Conservation (phyloP, 1,284 basidiomycete species). For the Schizophyllum commune region DNA sequence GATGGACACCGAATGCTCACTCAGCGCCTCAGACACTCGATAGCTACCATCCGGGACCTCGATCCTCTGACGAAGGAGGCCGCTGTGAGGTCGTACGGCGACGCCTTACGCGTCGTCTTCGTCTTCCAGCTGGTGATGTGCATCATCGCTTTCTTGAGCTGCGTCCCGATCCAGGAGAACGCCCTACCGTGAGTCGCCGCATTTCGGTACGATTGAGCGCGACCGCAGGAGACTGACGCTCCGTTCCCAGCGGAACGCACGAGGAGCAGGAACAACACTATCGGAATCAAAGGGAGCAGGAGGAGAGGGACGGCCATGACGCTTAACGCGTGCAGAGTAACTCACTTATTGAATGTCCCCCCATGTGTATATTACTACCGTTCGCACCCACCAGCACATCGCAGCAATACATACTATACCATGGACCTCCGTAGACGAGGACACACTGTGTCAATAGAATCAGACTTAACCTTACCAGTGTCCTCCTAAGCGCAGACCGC, state of each 20-base stretch:
- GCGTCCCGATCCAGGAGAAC: conserved; percentile 71
- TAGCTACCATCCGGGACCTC: conserved; percentile 70
- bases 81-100: conserved; percentile 78
- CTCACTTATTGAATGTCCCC: neutral
- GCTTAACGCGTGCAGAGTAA: neutral
- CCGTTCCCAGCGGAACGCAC: conserved; percentile 41
- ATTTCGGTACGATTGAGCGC: neutral
- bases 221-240: conserved; percentile 2
- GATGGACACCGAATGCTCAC: neutral
- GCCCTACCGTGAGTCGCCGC: conserved; percentile 43
- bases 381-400: too few species aligned
- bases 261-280: conserved; percentile 54
- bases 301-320: conserved; percentile 12
- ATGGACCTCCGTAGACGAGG: neutral
- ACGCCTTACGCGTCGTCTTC: conserved; percentile 82
- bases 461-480: too few species aligned
- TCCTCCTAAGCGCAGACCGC: too few species aligned
- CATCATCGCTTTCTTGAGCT: conserved; percentile 52
- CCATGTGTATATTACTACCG: neutral
- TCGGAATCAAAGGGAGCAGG: conserved; percentile 28
- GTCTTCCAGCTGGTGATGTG: conserved; percentile 64
- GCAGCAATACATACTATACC: neutral
- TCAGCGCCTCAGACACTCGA: conserved; percentile 56
- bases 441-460: neutral
- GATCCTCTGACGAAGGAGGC: conserved; percentile 51